Conservation (phyloP, 495 filamentous ascomycete genomes). For the Xylaria nigripes region DNA sequence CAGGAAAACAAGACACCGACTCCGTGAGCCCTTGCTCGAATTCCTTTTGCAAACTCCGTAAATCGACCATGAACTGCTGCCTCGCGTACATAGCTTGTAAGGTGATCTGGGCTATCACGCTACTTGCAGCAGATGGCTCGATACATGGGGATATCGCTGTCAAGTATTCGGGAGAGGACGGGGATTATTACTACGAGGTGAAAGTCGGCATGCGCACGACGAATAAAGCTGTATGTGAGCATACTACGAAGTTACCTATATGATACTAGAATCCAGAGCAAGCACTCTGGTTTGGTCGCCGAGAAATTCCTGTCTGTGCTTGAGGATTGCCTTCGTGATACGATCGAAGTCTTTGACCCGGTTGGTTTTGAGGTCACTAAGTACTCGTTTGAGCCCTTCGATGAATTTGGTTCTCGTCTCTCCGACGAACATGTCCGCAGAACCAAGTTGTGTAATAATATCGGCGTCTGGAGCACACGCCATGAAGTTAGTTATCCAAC, state of each 20-base stretch:
- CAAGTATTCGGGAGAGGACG: not conserved
- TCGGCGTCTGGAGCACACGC: slow-evolving; percentile 66
- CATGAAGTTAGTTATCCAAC: slow-evolving; percentile 53
- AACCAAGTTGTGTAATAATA: slow-evolving; percentile 75
- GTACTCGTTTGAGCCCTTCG: slow-evolving; percentile 63
- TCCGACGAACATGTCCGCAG: slow-evolving; percentile 58
- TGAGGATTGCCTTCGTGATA: slow-evolving; percentile 73
- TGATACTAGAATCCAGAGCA: slow-evolving; percentile 26
- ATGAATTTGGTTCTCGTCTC: slow-evolving; percentile 67
- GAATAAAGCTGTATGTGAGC: slow-evolving; percentile 17
- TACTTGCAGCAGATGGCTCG: not conserved
- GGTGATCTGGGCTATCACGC: not conserved
- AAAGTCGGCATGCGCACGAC: slow-evolving; percentile 7
- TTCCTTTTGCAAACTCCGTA: not conserved
- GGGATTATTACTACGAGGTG: slow-evolving; percentile 16
- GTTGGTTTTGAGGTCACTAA: slow-evolving; percentile 63
- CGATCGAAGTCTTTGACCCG: slow-evolving; percentile 72
- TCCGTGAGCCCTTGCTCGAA: slow-evolving; percentile 2
- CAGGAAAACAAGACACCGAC: slow-evolving; percentile 4
- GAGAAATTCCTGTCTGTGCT: slow-evolving; percentile 57
- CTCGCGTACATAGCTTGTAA: slow-evolving; percentile 8
- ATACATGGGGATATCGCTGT: not conserved
- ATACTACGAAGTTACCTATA: slow-evolving; percentile 27
- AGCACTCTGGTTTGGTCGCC: slow-evolving; percentile 46
- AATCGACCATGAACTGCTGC: not conserved